Percentiles rank a stretch among this genome's conserved stretches.
Evolutionary conservation across 305 asterid species (phyloP).

Genomic region (Euphrasia arctica): DNA sequence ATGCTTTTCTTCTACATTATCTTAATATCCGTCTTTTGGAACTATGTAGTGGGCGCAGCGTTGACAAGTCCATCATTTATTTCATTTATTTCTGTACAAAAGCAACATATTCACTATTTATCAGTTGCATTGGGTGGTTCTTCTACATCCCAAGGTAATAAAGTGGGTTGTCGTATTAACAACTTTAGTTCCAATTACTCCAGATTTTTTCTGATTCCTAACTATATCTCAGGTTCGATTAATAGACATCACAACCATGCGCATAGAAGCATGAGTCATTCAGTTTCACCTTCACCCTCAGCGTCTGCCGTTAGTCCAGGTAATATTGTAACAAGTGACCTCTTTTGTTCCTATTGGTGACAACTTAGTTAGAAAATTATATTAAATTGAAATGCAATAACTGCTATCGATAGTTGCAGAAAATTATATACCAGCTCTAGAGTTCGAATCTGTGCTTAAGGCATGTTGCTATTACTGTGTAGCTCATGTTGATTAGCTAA

Average conservation of each 20-base stretch:
- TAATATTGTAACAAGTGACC: slow-evolving; percentile 25
- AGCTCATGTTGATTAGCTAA: too few relatives aligned
- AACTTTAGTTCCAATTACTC: slow-evolving; percentile 4
- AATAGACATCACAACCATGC: slow-evolving; percentile 44
- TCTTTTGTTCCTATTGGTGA: neutral
- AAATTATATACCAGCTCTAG: neutral
- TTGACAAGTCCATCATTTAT: slow-evolving; percentile 42
- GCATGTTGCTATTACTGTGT: too few relatives aligned
- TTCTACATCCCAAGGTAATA: slow-evolving; percentile 56
- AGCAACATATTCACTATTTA: slow-evolving; percentile 39
- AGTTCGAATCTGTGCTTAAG: too few relatives aligned
- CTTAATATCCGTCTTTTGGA: too few relatives aligned
- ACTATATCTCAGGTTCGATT: slow-evolving; percentile 41
- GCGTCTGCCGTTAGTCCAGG: slow-evolving; percentile 51
- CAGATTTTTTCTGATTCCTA: slow-evolving; percentile 27
- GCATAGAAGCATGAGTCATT: slow-evolving; percentile 39
- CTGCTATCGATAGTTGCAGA: neutral
- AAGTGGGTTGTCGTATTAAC: slow-evolving; percentile 12
- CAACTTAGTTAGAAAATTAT: neutral
- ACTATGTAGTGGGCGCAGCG: slow-evolving; percentile 42
- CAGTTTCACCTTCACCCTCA: slow-evolving; percentile 65
- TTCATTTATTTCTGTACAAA: slow-evolving; percentile 36
- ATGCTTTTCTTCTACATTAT: too few relatives aligned
- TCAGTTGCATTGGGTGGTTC: slow-evolving; percentile 57
- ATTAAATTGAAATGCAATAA: neutral